A percentile compares a stretch with the other conserved stretches of the same genome.
phyloP scores from a whole-genome alignment of 1,284 basidiomycete species.

The Cryptococcus sp. region DNA sequence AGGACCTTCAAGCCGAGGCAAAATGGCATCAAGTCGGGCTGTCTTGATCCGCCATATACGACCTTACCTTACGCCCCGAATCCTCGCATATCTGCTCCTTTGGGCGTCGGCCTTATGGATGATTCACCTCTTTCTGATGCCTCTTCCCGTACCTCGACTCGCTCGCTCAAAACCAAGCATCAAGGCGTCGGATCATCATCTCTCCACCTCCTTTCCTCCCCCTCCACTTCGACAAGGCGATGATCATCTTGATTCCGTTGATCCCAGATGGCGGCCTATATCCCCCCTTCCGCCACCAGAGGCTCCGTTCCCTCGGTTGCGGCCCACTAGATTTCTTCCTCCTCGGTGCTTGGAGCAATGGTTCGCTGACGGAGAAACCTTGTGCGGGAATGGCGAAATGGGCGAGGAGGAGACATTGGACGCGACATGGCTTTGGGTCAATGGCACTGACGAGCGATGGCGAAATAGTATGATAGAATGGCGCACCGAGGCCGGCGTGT shows the following conservation, averaged over 20 bases:
- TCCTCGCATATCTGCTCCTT: slow-evolving; percentile 24
- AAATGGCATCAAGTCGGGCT: neutral
- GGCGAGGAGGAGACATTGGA: slow-evolving; percentile 47
- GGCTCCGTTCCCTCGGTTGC: slow-evolving; percentile 41
- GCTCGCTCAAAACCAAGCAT: neutral
- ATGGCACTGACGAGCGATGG: slow-evolving; percentile 48
- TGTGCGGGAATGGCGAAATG: slow-evolving; percentile 36
- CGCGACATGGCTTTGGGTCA: slow-evolving; percentile 51
- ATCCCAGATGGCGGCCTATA: slow-evolving; percentile 39
- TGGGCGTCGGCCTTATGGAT: slow-evolving; percentile 33
- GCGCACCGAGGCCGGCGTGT: slow-evolving; percentile 27
- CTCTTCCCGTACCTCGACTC: slow-evolving; percentile 23
- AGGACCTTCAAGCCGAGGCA: neutral
- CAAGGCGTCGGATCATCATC: slow-evolving; percentile 16
- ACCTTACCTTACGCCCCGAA: slow-evolving; percentile 19
- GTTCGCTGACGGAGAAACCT: slow-evolving; percentile 44
- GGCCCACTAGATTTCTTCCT: slow-evolving; percentile 42
- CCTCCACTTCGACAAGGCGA: slow-evolving; percentile 34
- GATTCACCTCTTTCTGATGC: slow-evolving; percentile 29
- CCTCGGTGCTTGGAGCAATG: slow-evolving; percentile 45
- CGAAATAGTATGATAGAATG: slow-evolving; percentile 31
- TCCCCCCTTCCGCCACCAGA: slow-evolving; percentile 31
- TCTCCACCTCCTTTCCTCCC: slow-evolving; percentile 29
- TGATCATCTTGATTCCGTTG: slow-evolving; percentile 35
- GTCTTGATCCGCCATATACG: slow-evolving; percentile 10